A percentile compares a stretch with the other conserved stretches of the same genome.
Evolutionary conservation across 805 yeast genomes (phyloP).

Genomic region (Lipomyces lipofer): DNA sequence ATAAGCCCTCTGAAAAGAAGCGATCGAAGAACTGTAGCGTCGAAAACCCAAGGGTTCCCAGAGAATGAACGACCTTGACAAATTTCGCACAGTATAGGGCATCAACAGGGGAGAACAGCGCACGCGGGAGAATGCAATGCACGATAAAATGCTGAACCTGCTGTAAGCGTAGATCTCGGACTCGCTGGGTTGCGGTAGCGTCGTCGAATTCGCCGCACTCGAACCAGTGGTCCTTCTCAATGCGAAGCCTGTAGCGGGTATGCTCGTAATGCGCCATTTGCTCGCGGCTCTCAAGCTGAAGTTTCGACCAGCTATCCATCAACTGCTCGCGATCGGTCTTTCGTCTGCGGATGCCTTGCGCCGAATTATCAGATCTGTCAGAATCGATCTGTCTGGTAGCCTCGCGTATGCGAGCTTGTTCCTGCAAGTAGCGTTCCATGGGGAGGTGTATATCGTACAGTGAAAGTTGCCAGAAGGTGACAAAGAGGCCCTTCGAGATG

Average conservation of each 20-base stretch:
- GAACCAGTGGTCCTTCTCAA: constrained; percentile 39
- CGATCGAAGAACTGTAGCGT: constrained; percentile 45
- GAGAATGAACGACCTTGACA: constrained; percentile 51
- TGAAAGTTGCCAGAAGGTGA: constrained; percentile 71
- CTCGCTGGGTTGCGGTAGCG: neutral
- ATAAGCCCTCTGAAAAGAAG: constrained; percentile 48
- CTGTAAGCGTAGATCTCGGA: constrained; percentile 1
- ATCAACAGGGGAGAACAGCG: constrained; percentile 76
- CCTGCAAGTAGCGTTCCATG: constrained; percentile 51
- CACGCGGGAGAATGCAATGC: constrained; percentile 71
- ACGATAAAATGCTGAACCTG: constrained; percentile 49
- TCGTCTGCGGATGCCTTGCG: constrained; percentile 4
- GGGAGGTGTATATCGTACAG: constrained; percentile 69
- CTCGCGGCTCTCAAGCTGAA: constrained; percentile 43
- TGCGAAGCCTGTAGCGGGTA: constrained; percentile 38
- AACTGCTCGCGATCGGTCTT: constrained; percentile 15
- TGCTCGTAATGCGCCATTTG: constrained; percentile 48
- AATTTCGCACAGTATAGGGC: constrained; percentile 70
- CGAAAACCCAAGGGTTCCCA: constrained; percentile 44
- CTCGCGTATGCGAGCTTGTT: constrained; percentile 45
- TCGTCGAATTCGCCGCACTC: constrained; percentile 3
- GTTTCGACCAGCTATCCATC: constrained; percentile 6
- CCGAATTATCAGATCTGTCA: constrained; percentile 7
- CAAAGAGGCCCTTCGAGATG: constrained; percentile 47
- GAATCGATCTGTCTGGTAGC: constrained; percentile 25